These are phyloP conservation scores for Ceratobasidium papillatum DNA, from an alignment of 1,284 basidiomycete genomes.

Conservation along the genomic window DNA sequence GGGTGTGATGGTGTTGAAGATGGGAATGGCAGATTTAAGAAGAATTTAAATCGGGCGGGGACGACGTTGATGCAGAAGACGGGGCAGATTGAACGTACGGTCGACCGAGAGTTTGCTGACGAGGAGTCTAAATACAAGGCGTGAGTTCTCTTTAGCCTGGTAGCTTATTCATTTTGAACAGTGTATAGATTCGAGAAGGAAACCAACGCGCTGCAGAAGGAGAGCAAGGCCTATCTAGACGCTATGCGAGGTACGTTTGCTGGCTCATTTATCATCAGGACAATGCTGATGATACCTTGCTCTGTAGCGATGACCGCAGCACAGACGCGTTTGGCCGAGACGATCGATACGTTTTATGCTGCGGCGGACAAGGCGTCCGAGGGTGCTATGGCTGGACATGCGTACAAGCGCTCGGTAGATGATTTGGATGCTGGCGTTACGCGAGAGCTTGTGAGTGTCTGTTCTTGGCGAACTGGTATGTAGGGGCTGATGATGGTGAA, in stretches of 20 bases:
- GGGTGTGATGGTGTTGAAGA: neutral
- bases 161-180: conserved; percentile 27
- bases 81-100: conserved; percentile 94
- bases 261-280: neutral
- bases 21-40: conserved; percentile 80
- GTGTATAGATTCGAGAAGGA: conserved; percentile 88
- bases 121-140: conserved; percentile 91
- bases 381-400: conserved; percentile 95
- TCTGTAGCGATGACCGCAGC: conserved; percentile 85
- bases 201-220: conserved; percentile 89
- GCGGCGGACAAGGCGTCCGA: conserved; percentile 85
- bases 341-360: conserved; percentile 92
- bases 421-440: conserved; percentile 89
- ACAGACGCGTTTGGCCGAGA: conserved; percentile 94
- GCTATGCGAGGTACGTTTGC: conserved; percentile 80
- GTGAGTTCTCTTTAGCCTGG: conserved; percentile 60
- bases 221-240: conserved; percentile 94
- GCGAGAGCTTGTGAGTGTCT: conserved; percentile 77
- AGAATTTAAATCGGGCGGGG: conserved; percentile 90
- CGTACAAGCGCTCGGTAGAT: conserved; percentile 94
- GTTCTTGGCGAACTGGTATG: neutral
- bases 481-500: neutral
- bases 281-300: conserved; percentile 13
- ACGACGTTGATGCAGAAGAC: conserved; percentile 97
- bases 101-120: conserved; percentile 92